phyloP scores from a whole-genome alignment of 495 filamentous ascomycete genomes.

The Corynascus novoguineensis region DNA sequence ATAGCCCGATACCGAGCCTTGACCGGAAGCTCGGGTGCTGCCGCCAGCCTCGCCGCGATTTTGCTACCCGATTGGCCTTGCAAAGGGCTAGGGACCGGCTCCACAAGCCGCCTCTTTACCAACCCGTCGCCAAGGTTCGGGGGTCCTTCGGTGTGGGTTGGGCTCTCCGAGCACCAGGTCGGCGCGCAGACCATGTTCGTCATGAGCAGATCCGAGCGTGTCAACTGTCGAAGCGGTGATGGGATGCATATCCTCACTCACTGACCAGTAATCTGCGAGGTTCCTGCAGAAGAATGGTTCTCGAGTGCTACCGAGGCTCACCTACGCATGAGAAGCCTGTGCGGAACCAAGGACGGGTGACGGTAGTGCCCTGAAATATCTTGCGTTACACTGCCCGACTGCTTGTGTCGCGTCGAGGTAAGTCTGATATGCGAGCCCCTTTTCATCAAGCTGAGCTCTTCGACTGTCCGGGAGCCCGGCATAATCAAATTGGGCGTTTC shows the following conservation, averaged over 20 bases:
- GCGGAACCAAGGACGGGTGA: too few relatives aligned
- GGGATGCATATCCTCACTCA: too few relatives aligned
- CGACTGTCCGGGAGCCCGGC: not conserved
- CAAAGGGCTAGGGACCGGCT: slow-evolving; percentile 4
- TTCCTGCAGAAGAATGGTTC: too few relatives aligned
- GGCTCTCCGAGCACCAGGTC: too few relatives aligned
- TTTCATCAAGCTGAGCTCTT: not conserved
- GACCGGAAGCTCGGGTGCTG: slow-evolving; percentile 23
- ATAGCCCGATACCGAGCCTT: slow-evolving; percentile 22
- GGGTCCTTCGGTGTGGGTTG: not conserved
- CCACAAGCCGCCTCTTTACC: slow-evolving; percentile 17
- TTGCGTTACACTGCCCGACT: too few relatives aligned
- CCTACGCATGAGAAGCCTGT: not conserved
- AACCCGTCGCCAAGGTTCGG: not conserved
- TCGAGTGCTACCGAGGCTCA: too few relatives aligned
- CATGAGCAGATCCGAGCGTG: too few relatives aligned
- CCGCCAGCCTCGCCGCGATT: slow-evolving; percentile 32
- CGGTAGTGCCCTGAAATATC: not conserved
- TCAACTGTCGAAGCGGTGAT: too few relatives aligned
- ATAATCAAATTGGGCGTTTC: not conserved
- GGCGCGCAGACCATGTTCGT: too few relatives aligned
- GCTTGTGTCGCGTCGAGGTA: too few relatives aligned
- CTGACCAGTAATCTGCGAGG: too few relatives aligned
- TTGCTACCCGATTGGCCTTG: slow-evolving; percentile 28
- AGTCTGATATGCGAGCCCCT: too few relatives aligned